phyloP scores from a whole-genome alignment of 1,139 yeast genomes.

The Pichia sp. region DNA sequence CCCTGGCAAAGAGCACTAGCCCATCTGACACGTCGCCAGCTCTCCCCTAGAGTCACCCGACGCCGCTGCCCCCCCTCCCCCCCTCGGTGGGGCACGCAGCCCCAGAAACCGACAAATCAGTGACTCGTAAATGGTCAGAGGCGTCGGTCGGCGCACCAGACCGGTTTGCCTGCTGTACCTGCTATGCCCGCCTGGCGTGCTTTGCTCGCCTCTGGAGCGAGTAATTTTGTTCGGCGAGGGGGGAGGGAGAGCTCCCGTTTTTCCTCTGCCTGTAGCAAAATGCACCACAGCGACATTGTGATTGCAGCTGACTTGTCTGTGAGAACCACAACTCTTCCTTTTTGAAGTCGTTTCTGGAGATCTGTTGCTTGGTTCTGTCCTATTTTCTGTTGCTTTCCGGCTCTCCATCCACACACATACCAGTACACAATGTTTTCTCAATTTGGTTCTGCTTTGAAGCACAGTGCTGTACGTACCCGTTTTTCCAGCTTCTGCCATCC shows the following conservation, averaged over 20 bases:
- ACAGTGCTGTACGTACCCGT: slow-evolving; percentile 32
- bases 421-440: slow-evolving; percentile 31
- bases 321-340: not conserved
- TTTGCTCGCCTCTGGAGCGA: not conserved
- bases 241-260: not conserved
- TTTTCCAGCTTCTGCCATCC: no score
- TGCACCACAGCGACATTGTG: not conserved
- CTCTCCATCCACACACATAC: slow-evolving; percentile 4
- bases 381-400: not conserved
- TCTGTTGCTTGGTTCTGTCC: not conserved
- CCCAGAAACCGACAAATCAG: no score
- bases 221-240: not conserved
- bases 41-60: no score
- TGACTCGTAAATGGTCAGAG: no score
- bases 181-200: not conserved
- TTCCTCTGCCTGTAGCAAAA: not conserved
- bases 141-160: no score
- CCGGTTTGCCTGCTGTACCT: no score
- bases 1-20: not conserved
- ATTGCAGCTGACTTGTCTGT: not conserved
- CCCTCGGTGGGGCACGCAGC: no score
- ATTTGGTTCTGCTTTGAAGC: slow-evolving; percentile 33
- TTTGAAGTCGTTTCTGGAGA: not conserved
- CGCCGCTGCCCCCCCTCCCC: no score
- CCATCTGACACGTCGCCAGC: not conserved